These are phyloP conservation scores for Alnus rubra DNA, from an alignment of 306 rosid genomes.

Conservation along the genomic window DNA sequence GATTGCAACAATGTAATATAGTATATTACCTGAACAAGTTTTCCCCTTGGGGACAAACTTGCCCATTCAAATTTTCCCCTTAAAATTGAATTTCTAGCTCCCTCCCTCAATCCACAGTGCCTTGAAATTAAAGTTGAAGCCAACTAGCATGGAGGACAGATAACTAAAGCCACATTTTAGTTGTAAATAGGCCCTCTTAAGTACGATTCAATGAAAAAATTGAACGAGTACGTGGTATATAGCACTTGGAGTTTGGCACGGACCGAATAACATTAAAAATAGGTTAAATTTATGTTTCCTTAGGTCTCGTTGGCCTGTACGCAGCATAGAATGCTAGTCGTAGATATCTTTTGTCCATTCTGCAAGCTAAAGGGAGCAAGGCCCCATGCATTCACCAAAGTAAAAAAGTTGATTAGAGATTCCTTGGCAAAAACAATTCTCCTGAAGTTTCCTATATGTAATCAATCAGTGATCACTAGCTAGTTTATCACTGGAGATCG, in stretches of 20 bases:
- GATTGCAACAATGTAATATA: no score
- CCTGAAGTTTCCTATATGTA: neutral
- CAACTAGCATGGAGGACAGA: neutral
- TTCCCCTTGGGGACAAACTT: no score
- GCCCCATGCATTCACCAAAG: neutral
- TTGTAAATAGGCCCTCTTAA: neutral
- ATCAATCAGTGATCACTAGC: neutral
- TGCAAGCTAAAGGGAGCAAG: neutral
- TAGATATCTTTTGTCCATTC: neutral
- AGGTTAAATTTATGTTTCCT: no score
- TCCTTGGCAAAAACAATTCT: neutral
- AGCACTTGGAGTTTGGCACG: neutral
- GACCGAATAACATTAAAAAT: neutral
- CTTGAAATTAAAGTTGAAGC: neutral
- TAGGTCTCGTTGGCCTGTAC: no score
- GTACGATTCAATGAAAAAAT: neutral
- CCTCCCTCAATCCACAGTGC: no score
- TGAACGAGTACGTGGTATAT: neutral
- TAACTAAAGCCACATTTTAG: neutral
- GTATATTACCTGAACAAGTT: no score
- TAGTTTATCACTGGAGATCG: neutral
- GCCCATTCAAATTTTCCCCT: no score
- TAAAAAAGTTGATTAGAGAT: neutral
- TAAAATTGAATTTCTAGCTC: no score
- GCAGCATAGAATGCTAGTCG: no score